These are phyloP conservation scores for Rhexocercosporidium sp. DNA, from an alignment of 2,329 filamentous ascomycete species.

Conservation along the genomic window DNA sequence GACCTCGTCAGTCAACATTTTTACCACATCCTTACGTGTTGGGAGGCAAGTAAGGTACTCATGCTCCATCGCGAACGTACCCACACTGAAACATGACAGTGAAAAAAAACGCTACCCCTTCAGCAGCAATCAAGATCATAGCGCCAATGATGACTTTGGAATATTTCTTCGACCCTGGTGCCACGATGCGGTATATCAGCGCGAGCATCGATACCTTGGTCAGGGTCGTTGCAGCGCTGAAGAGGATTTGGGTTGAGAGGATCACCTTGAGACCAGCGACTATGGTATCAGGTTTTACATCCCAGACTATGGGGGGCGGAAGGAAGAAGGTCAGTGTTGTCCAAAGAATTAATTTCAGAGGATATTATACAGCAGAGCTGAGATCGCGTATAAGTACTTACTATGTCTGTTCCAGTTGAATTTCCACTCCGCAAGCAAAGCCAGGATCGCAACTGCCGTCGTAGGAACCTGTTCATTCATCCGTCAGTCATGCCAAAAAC, in stretches of 20 bases:
- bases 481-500: neutral
- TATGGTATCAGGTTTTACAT: conserved; percentile 42
- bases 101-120: conserved; percentile 42
- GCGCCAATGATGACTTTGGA: conserved; percentile 37
- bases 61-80: conserved; percentile 37
- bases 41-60: neutral
- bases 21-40: neutral
- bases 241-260: conserved; percentile 46
- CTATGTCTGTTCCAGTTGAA: conserved; percentile 47
- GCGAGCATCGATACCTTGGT: conserved; percentile 46
- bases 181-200: conserved; percentile 44
- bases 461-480: conserved; percentile 41
- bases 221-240: conserved; percentile 43
- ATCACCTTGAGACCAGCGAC: conserved; percentile 44
- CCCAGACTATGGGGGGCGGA: conserved; percentile 46
- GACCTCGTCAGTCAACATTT: neutral
- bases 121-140: conserved; percentile 43
- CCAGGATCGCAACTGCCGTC: conserved; percentile 44
- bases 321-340: neutral
- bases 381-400: neutral
- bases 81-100: conserved; percentile 47
- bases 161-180: conserved; percentile 41
- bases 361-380: no score
- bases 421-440: conserved; percentile 41
- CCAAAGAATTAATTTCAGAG: no score